Evolutionary conservation across 495 filamentous ascomycete species (phyloP).

Genomic region (Talaromyces borbonicus): DNA sequence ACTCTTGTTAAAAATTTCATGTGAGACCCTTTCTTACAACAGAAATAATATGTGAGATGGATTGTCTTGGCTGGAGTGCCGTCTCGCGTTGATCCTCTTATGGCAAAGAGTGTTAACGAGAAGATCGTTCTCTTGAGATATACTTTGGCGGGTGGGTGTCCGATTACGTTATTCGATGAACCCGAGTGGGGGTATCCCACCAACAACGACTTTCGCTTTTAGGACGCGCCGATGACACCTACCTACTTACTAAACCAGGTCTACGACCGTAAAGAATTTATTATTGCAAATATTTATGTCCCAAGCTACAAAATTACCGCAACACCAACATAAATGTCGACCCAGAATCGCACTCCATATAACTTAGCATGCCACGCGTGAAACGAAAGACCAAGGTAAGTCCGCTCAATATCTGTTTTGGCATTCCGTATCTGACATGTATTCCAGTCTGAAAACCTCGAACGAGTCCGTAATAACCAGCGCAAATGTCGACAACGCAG

Average conservation of each 20-base stretch:
- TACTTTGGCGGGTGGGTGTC: background rate
- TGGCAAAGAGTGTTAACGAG: background rate
- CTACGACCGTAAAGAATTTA: background rate
- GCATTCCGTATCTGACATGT: conserved; percentile 1
- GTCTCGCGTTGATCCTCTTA: conserved; percentile 3
- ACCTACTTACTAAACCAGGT: background rate
- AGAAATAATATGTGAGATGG: conserved; percentile 4
- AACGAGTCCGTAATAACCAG: conserved; percentile 12
- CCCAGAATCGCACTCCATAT: conserved; percentile 1
- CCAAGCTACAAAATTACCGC: background rate
- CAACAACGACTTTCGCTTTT: background rate
- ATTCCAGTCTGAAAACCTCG: conserved; percentile 10
- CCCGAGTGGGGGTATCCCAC: background rate
- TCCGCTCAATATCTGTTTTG: background rate
- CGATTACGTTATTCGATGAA: background rate
- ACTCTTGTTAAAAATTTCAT: conserved; percentile 2
- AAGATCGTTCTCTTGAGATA: background rate
- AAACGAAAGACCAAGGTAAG: background rate
- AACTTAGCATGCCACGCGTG: conserved; percentile 1
- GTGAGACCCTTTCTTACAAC: background rate
- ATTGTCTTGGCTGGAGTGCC: conserved; percentile 2
- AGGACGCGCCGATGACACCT: background rate
- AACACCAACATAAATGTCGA: background rate
- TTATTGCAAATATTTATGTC: background rate
- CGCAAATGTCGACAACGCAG: conserved; percentile 9